Evolutionary conservation across 495 filamentous ascomycete genomes (phyloP).

Genomic region (Neurospora pannonica): DNA sequence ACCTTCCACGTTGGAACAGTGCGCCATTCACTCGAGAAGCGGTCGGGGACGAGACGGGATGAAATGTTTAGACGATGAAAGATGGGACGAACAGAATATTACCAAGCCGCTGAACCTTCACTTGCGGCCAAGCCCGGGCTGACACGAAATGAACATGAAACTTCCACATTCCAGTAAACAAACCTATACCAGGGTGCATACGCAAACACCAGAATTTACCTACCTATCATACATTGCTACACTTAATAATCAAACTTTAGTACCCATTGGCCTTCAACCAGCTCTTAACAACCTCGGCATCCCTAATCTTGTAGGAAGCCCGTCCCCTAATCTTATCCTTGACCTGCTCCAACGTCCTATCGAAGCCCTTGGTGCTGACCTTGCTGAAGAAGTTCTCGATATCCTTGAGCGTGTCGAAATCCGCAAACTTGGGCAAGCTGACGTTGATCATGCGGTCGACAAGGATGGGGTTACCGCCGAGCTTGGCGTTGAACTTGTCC

Average conservation of each 20-base stretch:
- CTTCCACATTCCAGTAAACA: background rate
- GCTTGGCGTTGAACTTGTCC: constrained; percentile 51
- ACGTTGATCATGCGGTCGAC: constrained; percentile 78
- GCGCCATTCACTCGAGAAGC: background rate
- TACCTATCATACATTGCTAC: background rate
- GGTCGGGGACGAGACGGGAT: background rate
- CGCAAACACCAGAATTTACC: background rate
- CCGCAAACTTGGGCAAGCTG: constrained; percentile 67
- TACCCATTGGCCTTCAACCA: constrained; percentile 24
- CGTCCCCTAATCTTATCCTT: constrained; percentile 71
- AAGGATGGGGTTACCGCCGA: constrained; percentile 71
- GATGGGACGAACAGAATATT: background rate
- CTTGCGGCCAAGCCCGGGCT: background rate
- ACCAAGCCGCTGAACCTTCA: background rate
- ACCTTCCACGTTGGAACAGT: background rate
- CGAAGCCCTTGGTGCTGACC: constrained; percentile 73
- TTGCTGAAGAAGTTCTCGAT: constrained; percentile 75
- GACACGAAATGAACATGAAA: background rate
- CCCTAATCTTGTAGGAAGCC: constrained; percentile 66
- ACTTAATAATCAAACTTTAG: background rate
- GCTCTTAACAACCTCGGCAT: constrained; percentile 54
- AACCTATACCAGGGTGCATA: background rate
- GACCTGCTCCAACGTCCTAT: constrained; percentile 68
- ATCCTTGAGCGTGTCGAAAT: constrained; percentile 56
- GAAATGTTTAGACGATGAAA: background rate